phyloP scores from a whole-genome alignment of 768 basidiomycete species.

The Flagelloscypha sp. region DNA sequence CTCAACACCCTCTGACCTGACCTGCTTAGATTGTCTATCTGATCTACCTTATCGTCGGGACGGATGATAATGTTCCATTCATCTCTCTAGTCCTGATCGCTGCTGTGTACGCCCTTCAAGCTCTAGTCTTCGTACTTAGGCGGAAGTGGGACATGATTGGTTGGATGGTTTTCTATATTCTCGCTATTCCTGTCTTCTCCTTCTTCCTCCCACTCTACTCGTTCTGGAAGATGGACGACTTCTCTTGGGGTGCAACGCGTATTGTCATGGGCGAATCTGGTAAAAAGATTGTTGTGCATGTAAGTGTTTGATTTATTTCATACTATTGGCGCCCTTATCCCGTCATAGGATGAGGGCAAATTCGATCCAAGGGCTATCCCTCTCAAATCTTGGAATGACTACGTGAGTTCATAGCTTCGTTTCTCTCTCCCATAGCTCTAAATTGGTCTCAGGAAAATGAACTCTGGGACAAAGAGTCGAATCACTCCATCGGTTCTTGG shows the following conservation, averaged over 20 bases:
- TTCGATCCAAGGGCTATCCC: constrained; percentile 92
- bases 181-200: constrained; percentile 89
- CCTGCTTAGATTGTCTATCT: constrained; percentile 70
- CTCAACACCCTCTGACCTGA: constrained; percentile 9
- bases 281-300: constrained; percentile 93
- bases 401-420: constrained; percentile 42
- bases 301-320: constrained; percentile 29
- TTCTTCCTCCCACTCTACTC: constrained; percentile 91
- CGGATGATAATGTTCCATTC: constrained; percentile 61
- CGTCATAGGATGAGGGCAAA: constrained; percentile 83
- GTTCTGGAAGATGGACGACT: constrained; percentile 98
- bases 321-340: constrained; percentile 7
- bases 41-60: constrained; percentile 66
- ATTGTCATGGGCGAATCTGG: constrained; percentile 89
- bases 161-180: constrained; percentile 94
- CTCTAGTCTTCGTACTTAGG: constrained; percentile 82
- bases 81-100: constrained; percentile 89
- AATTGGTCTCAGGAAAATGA: constrained; percentile 66
- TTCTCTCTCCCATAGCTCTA: neutral
- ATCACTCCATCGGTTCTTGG: constrained; percentile 92
- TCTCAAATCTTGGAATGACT: constrained; percentile 94
- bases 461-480: constrained; percentile 95
- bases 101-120: constrained; percentile 92
- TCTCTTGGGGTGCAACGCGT: constrained; percentile 93
- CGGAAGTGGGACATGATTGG: constrained; percentile 99